A percentile compares a stretch with the other conserved stretches of the same genome.
phyloP scores from a whole-genome alignment of 2,329 filamentous ascomycete species.

The Phialocephala subalpina region DNA sequence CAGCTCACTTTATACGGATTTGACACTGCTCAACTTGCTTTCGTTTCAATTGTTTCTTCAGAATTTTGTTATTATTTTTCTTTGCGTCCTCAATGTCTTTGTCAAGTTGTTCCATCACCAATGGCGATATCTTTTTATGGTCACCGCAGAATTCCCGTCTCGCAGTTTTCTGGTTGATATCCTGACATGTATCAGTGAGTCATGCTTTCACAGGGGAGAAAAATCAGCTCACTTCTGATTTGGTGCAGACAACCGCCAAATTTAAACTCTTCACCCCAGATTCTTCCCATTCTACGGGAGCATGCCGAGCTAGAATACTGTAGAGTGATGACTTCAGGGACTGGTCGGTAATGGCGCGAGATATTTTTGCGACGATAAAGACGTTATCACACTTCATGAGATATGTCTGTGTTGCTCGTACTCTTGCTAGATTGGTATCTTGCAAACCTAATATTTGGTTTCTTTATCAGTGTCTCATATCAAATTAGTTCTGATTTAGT shows the following conservation, averaged over 20 bases:
- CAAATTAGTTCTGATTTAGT: background rate
- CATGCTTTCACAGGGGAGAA: background rate
- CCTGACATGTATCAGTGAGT: conserved; percentile 33
- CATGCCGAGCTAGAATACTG: conserved; percentile 41
- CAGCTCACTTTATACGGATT: conserved; percentile 13
- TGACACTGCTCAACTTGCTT: conserved; percentile 28
- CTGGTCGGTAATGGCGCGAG: conserved; percentile 44
- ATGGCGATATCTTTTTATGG: conserved; percentile 32
- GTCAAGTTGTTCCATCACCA: conserved; percentile 39
- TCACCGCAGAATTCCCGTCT: conserved; percentile 41
- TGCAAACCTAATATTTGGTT: conserved; percentile 38
- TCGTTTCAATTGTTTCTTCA: conserved; percentile 40
- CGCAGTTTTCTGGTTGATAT: conserved; percentile 42
- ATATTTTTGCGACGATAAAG: conserved; percentile 47
- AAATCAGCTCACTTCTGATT: conserved; percentile 38
- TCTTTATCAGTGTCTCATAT: conserved; percentile 15
- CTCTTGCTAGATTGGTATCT: conserved; percentile 47
- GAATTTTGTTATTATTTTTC: conserved; percentile 27
- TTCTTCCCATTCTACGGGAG: conserved; percentile 32
- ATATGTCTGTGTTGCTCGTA: conserved; percentile 46
- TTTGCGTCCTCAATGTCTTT: conserved; percentile 40
- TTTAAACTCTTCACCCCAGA: conserved; percentile 35
- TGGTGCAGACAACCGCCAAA: conserved; percentile 47
- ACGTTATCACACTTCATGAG: conserved; percentile 47
- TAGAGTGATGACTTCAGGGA: conserved; percentile 46